Base-by-base conservation (phyloP, 345 rosid species). In the Garcia nutans region DNA sequence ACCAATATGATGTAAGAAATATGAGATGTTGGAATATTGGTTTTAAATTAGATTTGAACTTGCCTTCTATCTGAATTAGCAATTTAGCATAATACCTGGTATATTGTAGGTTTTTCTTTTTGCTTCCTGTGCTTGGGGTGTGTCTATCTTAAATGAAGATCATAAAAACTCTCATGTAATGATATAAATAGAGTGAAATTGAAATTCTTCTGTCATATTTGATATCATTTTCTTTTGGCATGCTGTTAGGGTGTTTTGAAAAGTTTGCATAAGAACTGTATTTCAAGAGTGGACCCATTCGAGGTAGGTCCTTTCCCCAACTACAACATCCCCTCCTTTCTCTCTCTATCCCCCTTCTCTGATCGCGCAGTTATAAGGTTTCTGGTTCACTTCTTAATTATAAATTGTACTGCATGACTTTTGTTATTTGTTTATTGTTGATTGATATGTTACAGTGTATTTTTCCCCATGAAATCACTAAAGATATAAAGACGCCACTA, bases 381-480 rank as follows among this genome's bases (percentile, higher is more conserved):
- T 37, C 41, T 37, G 41, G 41, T 37, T 37, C 41, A 37, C 70
- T 65, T 17, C 33, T 72, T 19, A 41, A 55, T 49, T 20, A 22
- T 63, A 31, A 33, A 12, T 55, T 22, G 22, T 61, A 10, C 16
- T 10, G 16, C 7, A 3, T 16, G 17, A 42, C 24, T 15, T 19
- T 19, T 55, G 28, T 70, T 37, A 12, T 55, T 57, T 31, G 41
- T 37, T 37, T 37, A 6, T 37, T 12, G 28, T 70, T 28, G 41
- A 60, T 71, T 58, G 68, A 33, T 49, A 45, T 49, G 11, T 44
- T 57, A 22, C 87, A 89, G 97, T 89, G 98, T 82, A 64, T 93
- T 77, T 89, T 93, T 80, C 93, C 97, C 73, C 85, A 70, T 59
- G 87, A 91, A 63, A 81, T 93, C 71, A 57, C 89, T n/a, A 86